phyloP scores from a whole-genome alignment of 169 alveolate species.

The Eimeria necatrix region DNA sequence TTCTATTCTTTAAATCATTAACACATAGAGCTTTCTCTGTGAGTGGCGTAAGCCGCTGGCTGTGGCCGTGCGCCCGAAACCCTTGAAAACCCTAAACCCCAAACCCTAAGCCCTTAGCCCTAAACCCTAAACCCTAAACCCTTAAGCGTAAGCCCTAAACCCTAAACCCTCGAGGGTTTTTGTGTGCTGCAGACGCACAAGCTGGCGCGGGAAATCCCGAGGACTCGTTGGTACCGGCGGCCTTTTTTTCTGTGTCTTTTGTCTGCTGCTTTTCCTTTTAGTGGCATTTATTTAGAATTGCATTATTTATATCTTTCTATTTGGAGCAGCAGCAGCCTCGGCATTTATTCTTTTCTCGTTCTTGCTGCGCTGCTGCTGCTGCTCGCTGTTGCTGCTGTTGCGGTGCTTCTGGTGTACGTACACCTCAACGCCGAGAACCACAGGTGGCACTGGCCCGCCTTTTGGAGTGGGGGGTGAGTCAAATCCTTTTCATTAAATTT shows the following conservation, averaged over 20 bases:
- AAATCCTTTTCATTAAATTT: neutral
- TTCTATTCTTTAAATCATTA: too few species aligned
- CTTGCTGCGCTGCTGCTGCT: conserved; percentile 63
- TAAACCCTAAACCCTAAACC: too few species aligned
- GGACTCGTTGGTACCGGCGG: conserved; percentile 41
- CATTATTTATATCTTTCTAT: conserved; percentile 65
- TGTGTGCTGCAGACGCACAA: conserved; percentile 11
- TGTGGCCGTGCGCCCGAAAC: too few species aligned
- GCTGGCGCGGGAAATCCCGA: conserved; percentile 56
- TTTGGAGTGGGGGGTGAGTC: conserved; percentile 48
- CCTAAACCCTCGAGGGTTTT: too few species aligned
- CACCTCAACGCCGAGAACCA: conserved; percentile 76
- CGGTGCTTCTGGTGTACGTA: conserved; percentile 70
- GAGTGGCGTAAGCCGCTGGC: too few species aligned
- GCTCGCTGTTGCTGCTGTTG: conserved; percentile 70
- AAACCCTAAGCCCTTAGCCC: too few species aligned
- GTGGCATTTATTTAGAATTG: conserved; percentile 73
- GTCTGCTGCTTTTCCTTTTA: conserved; percentile 44
- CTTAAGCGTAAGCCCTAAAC: too few species aligned
- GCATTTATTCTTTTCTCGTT: conserved; percentile 61
- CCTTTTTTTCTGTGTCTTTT: neutral
- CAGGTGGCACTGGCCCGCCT: conserved; percentile 82
- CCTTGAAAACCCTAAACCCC: too few species aligned
- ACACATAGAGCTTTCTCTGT: too few species aligned
- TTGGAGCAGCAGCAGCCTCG: conserved; percentile 41